A percentile compares a stretch with the other conserved stretches of the same genome.
These are phyloP conservation scores for Malus asiatica DNA, from an alignment of 306 rosid genomes.

Conservation along the genomic window DNA sequence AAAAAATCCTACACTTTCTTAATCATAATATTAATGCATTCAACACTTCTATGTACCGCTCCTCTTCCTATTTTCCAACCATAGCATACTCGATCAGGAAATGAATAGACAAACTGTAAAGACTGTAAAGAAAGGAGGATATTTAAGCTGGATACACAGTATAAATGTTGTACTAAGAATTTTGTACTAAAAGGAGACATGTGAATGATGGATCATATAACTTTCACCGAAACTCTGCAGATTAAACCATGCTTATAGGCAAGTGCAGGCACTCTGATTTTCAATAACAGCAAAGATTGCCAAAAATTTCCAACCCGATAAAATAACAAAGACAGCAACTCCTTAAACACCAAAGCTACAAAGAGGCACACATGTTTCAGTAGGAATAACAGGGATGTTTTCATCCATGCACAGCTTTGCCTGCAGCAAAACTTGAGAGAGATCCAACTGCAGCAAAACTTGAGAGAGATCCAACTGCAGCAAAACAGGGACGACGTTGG, in stretches of 20 bases:
- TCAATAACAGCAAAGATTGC: not conserved
- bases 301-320: not conserved
- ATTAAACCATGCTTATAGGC: not conserved
- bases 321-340: not conserved
- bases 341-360: not conserved
- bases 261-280: not conserved
- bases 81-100: not conserved
- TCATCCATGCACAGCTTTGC: too few species aligned
- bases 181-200: not conserved
- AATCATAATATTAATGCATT: not conserved
- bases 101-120: not conserved
- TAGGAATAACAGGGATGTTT: too few species aligned
- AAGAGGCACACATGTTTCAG: not conserved
- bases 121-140: not conserved
- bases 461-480: too few species aligned
- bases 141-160: not conserved
- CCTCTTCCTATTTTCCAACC: not conserved
- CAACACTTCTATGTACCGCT: not conserved
- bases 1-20: too few species aligned
- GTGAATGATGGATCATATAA: not conserved
- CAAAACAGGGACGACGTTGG: too few species aligned
- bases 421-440: too few species aligned
- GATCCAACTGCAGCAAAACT: too few species aligned
- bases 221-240: not conserved
- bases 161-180: not conserved